Evolutionary conservation across 352 stramenopile species (phyloP).

Genomic region (Phytophthora ramorum): DNA sequence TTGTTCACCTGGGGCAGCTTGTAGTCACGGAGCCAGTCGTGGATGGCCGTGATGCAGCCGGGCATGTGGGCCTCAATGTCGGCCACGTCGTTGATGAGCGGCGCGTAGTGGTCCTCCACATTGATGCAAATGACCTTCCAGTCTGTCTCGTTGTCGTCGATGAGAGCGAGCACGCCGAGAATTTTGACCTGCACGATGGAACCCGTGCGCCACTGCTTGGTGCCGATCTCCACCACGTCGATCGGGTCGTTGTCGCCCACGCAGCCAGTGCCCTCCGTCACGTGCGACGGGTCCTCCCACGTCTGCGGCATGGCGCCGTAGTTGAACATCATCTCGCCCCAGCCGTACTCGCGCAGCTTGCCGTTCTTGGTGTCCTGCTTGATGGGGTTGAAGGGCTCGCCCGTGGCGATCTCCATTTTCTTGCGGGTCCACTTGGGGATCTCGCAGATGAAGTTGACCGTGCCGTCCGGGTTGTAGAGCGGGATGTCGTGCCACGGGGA

Average conservation of each 20-base stretch:
- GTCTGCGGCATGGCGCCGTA: constrained; percentile 99
- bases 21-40: constrained; percentile 99
- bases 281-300: constrained; percentile 97
- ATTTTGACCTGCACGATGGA: constrained; percentile 97
- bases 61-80: constrained; percentile 97
- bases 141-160: constrained; percentile 99
- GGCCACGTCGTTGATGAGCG: constrained; percentile 97
- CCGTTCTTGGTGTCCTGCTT: constrained; percentile 99
- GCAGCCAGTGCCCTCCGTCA: constrained; percentile 82
- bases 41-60: constrained; percentile 92
- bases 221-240: constrained; percentile 99
- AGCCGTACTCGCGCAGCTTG: constrained; percentile 94
- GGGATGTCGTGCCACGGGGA: constrained; percentile 99
- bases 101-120: constrained; percentile 96
- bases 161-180: constrained; percentile 98
- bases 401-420: constrained; percentile 99
- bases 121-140: constrained; percentile 99
- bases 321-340: constrained; percentile 99
- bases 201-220: constrained; percentile 92
- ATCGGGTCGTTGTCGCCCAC: constrained; percentile 98
- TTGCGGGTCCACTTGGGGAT: constrained; percentile 98
- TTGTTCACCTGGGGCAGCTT: constrained; percentile 99
- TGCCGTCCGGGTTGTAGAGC: constrained; percentile 91
- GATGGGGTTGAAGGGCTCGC: constrained; percentile 96
- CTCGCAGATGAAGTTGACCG: constrained; percentile 94